Base-by-base conservation (phyloP, 352 stramenopile species). In the Albugo laibachii region DNA sequence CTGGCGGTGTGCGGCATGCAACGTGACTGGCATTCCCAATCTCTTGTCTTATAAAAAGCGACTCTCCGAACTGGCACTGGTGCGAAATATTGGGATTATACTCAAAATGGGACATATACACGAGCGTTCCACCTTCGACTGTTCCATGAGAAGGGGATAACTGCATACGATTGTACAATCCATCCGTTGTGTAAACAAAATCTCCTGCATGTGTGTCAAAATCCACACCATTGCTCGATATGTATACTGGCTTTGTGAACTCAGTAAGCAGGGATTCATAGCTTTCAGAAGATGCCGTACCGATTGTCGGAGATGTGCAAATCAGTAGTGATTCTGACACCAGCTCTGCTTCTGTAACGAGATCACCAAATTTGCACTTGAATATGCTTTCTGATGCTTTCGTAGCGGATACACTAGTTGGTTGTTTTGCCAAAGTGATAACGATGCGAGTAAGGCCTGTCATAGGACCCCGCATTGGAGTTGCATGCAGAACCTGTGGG, bases 351-450 rank as follows among this genome's bases (percentile, higher is more conserved):
- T 36, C 20, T 19, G 79, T 58, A 14, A 70, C 51, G 18, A 59
- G 36, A 0, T 50, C n/a, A 2, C 68, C 76, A 53, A 89, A 85
- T 31, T 59, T 51, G 43, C 76, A 89, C 36, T 56, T 71, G 42
- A 47, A 52, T 10, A 31, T 31, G 8, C 24, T 31, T 31, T 31
- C 24, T 31, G 24, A 31, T 31, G 24, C 24, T 31, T 31, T 8
- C 24, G 8, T 31, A 10, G 24, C 24, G 8, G 24, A 31, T 31
- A 31, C 24, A 8, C 24, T 31, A 5, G 45, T 39, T 27, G 68
- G 63, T 27, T 41, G 41, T n/a, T 43, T 48, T 2, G 50, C 45
- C 0, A 68, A 21, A 0, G 57, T 47, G 41, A 83, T 49, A 0
- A 56, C 47, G 18, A 94, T 59, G 1, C 62, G 50, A 0, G 82